These are phyloP conservation scores for Salvia hispanica DNA, from an alignment of 257 asterid genomes.

Conservation along the genomic window DNA sequence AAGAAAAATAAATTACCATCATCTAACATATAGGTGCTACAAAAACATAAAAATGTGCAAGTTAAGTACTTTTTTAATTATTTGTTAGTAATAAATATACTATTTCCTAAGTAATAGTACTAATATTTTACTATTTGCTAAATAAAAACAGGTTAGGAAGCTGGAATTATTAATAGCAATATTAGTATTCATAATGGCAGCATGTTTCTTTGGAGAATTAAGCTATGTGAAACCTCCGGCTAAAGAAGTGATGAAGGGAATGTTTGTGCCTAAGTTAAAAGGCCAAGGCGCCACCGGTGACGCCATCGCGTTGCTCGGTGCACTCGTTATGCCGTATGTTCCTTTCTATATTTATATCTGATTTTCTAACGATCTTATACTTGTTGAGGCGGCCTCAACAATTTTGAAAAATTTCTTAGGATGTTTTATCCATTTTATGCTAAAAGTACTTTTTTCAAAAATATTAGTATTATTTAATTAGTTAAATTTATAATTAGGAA, in stretches of 20 bases:
- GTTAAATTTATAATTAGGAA: too few species aligned
- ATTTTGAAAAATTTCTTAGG: too few species aligned
- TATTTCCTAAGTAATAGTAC: not conserved
- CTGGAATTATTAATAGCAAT: conserved; percentile 71
- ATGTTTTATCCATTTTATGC: too few species aligned
- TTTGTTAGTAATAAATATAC: too few species aligned
- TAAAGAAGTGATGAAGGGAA: conserved; percentile 60
- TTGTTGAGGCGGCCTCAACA: too few species aligned
- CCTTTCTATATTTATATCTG: too few species aligned
- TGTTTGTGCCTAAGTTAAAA: conserved; percentile 75
- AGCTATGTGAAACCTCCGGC: conserved; percentile 84
- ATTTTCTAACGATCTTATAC: too few species aligned
- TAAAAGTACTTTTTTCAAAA: too few species aligned
- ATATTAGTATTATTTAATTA: too few species aligned
- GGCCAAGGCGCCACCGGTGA: conserved; percentile 80
- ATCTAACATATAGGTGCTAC: too few species aligned
- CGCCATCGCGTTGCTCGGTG: conserved; percentile 88
- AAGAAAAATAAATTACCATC: too few species aligned
- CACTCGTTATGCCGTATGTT: conserved; percentile 91
- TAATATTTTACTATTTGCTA: not conserved
- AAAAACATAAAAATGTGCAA: too few species aligned
- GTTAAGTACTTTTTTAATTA: not conserved
- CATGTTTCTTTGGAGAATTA: conserved; percentile 83
- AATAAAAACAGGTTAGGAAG: conserved; percentile 62
- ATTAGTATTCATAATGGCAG: conserved; percentile 84